A percentile compares a stretch with the other conserved stretches of the same genome.
Conservation (phyloP, 805 yeast species). For the Saturnispora ahearnii region DNA sequence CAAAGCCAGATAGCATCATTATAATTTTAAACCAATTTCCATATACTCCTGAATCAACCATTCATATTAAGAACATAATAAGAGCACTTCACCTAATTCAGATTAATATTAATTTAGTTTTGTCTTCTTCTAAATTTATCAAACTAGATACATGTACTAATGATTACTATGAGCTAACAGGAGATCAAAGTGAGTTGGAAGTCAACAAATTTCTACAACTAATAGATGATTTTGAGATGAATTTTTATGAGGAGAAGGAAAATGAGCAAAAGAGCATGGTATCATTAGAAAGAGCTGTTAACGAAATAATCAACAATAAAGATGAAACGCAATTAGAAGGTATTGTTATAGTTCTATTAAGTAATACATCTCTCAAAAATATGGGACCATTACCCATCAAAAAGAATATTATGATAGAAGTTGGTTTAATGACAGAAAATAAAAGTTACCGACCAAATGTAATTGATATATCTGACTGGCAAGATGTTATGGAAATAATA, state of each 20-base stretch:
- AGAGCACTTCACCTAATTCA: conserved; percentile 23
- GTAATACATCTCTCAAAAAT: conserved; percentile 17
- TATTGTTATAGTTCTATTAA: conserved; percentile 20
- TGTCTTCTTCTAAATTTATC: conserved; percentile 17
- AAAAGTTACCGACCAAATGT: conserved; percentile 14
- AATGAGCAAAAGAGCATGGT: not conserved
- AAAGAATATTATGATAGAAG: conserved; percentile 22
- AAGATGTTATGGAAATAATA: conserved; percentile 29
- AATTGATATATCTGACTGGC: conserved; percentile 25
- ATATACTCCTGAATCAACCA: conserved; percentile 16
- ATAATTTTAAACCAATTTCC: conserved; percentile 23
- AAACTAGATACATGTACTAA: conserved; percentile 11
- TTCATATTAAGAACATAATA: conserved; percentile 24
- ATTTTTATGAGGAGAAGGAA: not conserved
- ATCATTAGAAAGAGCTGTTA: not conserved
- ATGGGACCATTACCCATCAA: conserved; percentile 14
- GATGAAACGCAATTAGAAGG: conserved; percentile 8
- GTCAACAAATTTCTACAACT: conserved; percentile 7
- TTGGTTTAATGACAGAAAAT: conserved; percentile 14
- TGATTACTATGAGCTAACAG: conserved; percentile 11
- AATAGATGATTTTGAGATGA: conserved; percentile 16
- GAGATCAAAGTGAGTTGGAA: conserved; percentile 7
- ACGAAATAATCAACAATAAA: not conserved
- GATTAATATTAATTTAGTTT: conserved; percentile 21
- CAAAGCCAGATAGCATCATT: conserved; percentile 23